Conservation (phyloP, 768 basidiomycete genomes). For the Lactarius akahatsu region DNA sequence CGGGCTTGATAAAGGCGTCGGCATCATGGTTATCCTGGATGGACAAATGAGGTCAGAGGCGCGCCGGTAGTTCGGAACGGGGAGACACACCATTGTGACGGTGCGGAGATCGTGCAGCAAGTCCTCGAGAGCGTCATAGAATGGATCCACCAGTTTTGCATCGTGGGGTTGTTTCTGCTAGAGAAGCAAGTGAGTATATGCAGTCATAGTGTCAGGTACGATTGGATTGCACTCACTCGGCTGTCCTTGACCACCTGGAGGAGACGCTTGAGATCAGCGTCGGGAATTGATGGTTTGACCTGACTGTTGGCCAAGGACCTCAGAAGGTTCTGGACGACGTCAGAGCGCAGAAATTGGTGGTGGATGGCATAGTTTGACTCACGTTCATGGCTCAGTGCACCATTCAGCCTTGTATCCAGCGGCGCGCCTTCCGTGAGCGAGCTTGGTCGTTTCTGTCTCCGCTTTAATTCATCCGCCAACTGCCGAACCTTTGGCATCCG, state of each 20-base stretch:
- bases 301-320: constrained; percentile 81
- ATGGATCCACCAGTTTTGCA: constrained; percentile 76
- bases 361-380: constrained; percentile 36
- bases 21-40: constrained; percentile 82
- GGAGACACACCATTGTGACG: constrained; percentile 57
- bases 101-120: constrained; percentile 82
- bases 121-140: constrained; percentile 92
- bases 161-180: constrained; percentile 51
- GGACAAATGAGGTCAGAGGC: constrained; percentile 30
- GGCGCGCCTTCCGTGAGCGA: constrained; percentile 33
- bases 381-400: constrained; percentile 39
- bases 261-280: constrained; percentile 76
- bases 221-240: constrained; percentile 58
- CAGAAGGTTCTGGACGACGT: constrained; percentile 70
- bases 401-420: constrained; percentile 33
- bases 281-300: constrained; percentile 55
- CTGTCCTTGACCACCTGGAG: constrained; percentile 84
- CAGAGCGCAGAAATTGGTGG: constrained; percentile 25
- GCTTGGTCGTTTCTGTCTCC: constrained; percentile 35
- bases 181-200: constrained; percentile 31
- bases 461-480: constrained; percentile 20
- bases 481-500: neutral
- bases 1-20: constrained; percentile 91
- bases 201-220: constrained; percentile 25
- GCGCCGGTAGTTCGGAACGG: constrained; percentile 35